Percentiles rank a stretch among this genome's conserved stretches.
These are phyloP conservation scores for Solanum stenotomum DNA, from an alignment of 257 asterid genomes.

Conservation along the genomic window DNA sequence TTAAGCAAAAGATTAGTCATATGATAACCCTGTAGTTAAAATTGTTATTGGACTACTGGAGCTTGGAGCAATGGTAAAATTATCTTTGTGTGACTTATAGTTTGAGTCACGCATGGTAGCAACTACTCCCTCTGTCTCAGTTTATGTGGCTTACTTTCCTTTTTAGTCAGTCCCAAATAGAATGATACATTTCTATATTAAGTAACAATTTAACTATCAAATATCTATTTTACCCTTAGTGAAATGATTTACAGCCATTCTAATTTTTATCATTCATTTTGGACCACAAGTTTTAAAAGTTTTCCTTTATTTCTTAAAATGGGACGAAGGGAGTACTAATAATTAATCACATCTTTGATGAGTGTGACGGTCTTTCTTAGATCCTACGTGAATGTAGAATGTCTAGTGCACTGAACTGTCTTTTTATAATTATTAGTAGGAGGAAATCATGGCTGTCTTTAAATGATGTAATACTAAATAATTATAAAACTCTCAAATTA, in stretches of 20 bases:
- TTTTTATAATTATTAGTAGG: conserved; percentile 10
- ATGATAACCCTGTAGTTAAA: not conserved
- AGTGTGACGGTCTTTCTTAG: not conserved
- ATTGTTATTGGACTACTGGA: not conserved
- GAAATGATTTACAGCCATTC: no score
- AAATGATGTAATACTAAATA: conserved; percentile 18
- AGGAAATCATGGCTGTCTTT: conserved; percentile 54
- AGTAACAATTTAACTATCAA: no score
- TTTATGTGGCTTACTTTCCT: no score
- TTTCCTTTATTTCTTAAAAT: no score
- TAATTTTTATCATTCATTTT: no score
- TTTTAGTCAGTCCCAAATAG: no score
- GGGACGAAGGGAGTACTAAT: no score
- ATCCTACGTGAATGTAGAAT: not conserved
- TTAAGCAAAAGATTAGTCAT: not conserved
- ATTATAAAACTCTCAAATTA: conserved; percentile 9
- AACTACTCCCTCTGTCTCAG: no score
- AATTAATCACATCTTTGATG: no score
- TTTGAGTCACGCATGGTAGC: not conserved
- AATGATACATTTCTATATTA: no score
- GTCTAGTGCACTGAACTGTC: not conserved
- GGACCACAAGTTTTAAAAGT: no score
- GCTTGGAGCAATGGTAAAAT: not conserved
- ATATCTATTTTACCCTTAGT: no score
- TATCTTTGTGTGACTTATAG: not conserved